Conservation (phyloP, 805 yeast species). For the Yarrowia sp. region DNA sequence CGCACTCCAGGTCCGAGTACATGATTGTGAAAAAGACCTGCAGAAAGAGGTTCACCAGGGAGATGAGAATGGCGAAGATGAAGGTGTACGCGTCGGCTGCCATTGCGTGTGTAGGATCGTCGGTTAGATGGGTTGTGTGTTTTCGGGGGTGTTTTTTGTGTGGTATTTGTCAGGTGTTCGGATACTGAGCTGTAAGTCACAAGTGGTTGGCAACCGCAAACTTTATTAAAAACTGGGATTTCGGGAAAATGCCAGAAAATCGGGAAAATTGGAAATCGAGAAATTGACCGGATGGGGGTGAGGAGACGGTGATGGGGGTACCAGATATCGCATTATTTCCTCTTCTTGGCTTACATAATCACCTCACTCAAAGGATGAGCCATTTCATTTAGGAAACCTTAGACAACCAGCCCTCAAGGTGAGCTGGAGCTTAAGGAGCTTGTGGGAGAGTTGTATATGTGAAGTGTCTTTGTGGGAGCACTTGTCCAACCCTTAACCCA, state of each 20-base stretch:
- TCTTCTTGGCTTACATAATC: no score
- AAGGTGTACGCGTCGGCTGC: slow-evolving; percentile 38
- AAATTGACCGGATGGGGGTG: no score
- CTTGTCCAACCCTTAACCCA: slow-evolving; percentile 5
- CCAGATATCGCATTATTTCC: no score
- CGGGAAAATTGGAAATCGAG: no score
- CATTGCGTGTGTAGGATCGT: slow-evolving; percentile 2
- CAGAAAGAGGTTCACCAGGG: slow-evolving; percentile 85
- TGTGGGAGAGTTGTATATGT: no score
- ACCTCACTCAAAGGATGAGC: background rate
- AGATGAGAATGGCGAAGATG: slow-evolving; percentile 70
- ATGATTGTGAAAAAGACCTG: slow-evolving; percentile 95
- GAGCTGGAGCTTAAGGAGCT: no score
- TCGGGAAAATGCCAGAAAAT: no score
- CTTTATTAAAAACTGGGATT: background rate
- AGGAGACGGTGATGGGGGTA: no score
- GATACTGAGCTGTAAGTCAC: background rate
- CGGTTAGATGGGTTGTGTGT: no score
- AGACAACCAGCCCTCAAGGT: no score
- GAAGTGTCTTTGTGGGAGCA: no score
- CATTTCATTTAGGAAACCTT: background rate
- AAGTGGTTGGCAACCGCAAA: background rate
- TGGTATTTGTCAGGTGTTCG: background rate
- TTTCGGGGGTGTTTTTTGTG: background rate
- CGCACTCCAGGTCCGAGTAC: slow-evolving; percentile 85